A percentile compares a stretch with the other conserved stretches of the same genome.
These are phyloP conservation scores for Talaromyces trachyspermus DNA, from an alignment of 495 filamentous ascomycete species.

Conservation along the genomic window DNA sequence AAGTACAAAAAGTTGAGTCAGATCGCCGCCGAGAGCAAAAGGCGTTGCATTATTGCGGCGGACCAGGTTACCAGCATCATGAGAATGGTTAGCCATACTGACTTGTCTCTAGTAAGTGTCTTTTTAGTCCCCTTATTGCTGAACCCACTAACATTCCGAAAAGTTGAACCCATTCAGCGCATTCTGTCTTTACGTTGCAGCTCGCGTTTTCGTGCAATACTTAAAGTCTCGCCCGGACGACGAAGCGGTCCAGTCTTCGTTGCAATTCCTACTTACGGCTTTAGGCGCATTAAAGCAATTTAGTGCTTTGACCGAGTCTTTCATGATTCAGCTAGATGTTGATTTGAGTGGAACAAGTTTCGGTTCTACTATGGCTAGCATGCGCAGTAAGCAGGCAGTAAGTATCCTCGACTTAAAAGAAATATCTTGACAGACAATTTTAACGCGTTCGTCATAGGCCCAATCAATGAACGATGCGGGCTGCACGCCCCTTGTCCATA, in stretches of 20 bases:
- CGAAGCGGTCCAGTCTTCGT: slow-evolving; percentile 67
- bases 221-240: slow-evolving; percentile 84
- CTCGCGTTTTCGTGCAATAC: slow-evolving; percentile 92
- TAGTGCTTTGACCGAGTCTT: slow-evolving; percentile 91
- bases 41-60: slow-evolving; percentile 87
- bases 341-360: slow-evolving; percentile 67
- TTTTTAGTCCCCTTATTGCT: not conserved
- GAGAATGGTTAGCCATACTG: slow-evolving; percentile 88
- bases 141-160: slow-evolving; percentile 17
- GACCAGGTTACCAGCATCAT: slow-evolving; percentile 95
- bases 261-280: slow-evolving; percentile 82
- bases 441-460: too few relatives aligned
- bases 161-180: slow-evolving; percentile 96
- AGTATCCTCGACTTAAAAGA: slow-evolving; percentile 11
- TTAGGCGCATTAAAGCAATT: slow-evolving; percentile 83
- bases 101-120: slow-evolving; percentile 68
- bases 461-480: too few relatives aligned
- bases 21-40: slow-evolving; percentile 80
- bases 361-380: slow-evolving; percentile 2
- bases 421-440: too few relatives aligned
- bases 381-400: slow-evolving; percentile 8
- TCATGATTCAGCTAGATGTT: slow-evolving; percentile 87
- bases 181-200: slow-evolving; percentile 92
- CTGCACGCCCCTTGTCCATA: not conserved
- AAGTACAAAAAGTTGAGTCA: slow-evolving; percentile 72